Percentiles rank a stretch among this genome's conserved stretches.
These are phyloP conservation scores for grape (Vitis vinifera) DNA, from an alignment of 164 flowering plant species.

Conservation along the genomic window ASM3070453v1 NC_081805.1:4979501-4980000, in stretches of 20 bases:
- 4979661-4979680: conserved; percentile 50
- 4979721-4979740: conserved; percentile 63
- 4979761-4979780: conserved; percentile 49
- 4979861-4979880: conserved; percentile 36
- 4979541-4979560: conserved; percentile 56
- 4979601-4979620: conserved; percentile 25
- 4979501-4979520: conserved; percentile 14
- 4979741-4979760: conserved; percentile 36
- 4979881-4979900: conserved; percentile 61
- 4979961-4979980: conserved; percentile 55
- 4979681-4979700: conserved; percentile 61
- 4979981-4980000: conserved; percentile 51
- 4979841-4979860: conserved; percentile 28
- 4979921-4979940: conserved; percentile 42
- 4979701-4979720: conserved; percentile 36
- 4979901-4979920: conserved; percentile 57
- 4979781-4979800: conserved; percentile 60
- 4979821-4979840: conserved; percentile 11
- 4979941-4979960: conserved; percentile 36
- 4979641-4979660: conserved; percentile 44
- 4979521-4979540: conserved; percentile 45
- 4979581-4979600: conserved; percentile 52
- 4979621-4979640: conserved; percentile 53
- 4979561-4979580: conserved; percentile 43
- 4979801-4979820: conserved; percentile 51